phyloP scores from a whole-genome alignment of 2,329 filamentous ascomycete genomes.

The Pyrenochaeta sp. region DNA sequence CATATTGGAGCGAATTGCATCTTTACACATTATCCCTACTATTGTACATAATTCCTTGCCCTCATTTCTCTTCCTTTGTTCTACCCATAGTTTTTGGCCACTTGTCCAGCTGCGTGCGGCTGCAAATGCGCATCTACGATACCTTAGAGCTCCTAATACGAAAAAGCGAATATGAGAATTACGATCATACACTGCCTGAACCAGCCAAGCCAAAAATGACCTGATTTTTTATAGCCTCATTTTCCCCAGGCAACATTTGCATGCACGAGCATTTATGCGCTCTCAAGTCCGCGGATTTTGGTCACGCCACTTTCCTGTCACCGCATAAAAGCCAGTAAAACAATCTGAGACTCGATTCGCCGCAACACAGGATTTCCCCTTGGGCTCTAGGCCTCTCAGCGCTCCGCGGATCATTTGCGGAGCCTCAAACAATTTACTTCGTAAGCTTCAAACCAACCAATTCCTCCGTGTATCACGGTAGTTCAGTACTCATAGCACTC shows the following conservation, averaged over 20 bases:
- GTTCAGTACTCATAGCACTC: background rate
- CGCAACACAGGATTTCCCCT: conserved; percentile 4
- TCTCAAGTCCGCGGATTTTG: background rate
- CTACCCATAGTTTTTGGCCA: background rate
- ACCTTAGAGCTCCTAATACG: background rate
- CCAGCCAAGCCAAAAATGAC: background rate
- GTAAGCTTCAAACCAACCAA: background rate
- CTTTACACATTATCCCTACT: conserved; percentile 11
- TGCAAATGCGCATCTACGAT: background rate
- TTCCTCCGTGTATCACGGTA: background rate
- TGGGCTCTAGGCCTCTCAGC: background rate
- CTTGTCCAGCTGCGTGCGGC: conserved; percentile 13
- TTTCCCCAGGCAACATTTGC: conserved; percentile 1
- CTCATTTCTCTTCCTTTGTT: conserved; percentile 4
- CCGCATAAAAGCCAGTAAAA: conserved; percentile 18
- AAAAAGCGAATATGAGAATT: background rate
- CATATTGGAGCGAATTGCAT: conserved; percentile 18
- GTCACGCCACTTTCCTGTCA: conserved; percentile 12
- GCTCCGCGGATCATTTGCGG: background rate
- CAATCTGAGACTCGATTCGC: conserved; percentile 9
- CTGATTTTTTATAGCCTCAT: background rate
- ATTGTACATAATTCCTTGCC: conserved; percentile 25
- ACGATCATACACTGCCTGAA: background rate
- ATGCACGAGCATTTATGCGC: background rate
- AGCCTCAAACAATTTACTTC: background rate